These are phyloP conservation scores for Trametes villosa DNA, from an alignment of 768 basidiomycete genomes.

Conservation along the genomic window DNA sequence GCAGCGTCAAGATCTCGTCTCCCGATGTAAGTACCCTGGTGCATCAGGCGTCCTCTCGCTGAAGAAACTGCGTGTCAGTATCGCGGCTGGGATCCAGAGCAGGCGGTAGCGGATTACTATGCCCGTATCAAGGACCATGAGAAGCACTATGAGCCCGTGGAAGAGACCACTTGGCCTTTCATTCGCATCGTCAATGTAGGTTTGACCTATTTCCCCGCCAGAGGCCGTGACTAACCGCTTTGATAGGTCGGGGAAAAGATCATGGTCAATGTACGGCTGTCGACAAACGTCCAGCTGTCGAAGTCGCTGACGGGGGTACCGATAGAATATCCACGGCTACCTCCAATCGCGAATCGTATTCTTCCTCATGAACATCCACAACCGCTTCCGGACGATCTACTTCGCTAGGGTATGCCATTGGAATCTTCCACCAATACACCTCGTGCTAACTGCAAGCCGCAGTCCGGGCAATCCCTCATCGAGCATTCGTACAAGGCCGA, in stretches of 20 bases:
- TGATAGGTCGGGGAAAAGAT: slow-evolving; percentile 93
- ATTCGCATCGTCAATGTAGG: slow-evolving; percentile 92
- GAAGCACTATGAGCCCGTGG: slow-evolving; percentile 86
- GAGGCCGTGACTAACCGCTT: background rate
- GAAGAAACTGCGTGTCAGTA: slow-evolving; percentile 57
- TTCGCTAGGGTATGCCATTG: slow-evolving; percentile 80
- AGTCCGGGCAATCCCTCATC: slow-evolving; percentile 98
- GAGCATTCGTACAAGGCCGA: slow-evolving; percentile 99
- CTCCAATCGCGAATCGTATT: slow-evolving; percentile 94
- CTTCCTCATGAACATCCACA: slow-evolving; percentile 99
- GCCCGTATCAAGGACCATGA: slow-evolving; percentile 87
- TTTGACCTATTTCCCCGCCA: slow-evolving; percentile 16
- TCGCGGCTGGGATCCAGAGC: slow-evolving; percentile 88
- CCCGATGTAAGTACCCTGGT: slow-evolving; percentile 78
- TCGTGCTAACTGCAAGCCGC: background rate
- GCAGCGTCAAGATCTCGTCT: slow-evolving; percentile 97
- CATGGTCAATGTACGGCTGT: slow-evolving; percentile 77
- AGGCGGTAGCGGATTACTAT: slow-evolving; percentile 92
- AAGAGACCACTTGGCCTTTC: slow-evolving; percentile 89
- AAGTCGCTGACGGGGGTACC: background rate
- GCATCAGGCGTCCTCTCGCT: background rate
- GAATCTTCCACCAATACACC: slow-evolving; percentile 4
- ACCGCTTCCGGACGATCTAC: slow-evolving; percentile 89
- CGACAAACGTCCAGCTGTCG: too few species aligned
- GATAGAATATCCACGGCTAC: slow-evolving; percentile 84